A percentile compares a stretch with the other conserved stretches of the same genome.
These are phyloP conservation scores for Phytopythium mirpurense DNA, from an alignment of 352 stramenopile genomes.

Conservation along the genomic window DNA sequence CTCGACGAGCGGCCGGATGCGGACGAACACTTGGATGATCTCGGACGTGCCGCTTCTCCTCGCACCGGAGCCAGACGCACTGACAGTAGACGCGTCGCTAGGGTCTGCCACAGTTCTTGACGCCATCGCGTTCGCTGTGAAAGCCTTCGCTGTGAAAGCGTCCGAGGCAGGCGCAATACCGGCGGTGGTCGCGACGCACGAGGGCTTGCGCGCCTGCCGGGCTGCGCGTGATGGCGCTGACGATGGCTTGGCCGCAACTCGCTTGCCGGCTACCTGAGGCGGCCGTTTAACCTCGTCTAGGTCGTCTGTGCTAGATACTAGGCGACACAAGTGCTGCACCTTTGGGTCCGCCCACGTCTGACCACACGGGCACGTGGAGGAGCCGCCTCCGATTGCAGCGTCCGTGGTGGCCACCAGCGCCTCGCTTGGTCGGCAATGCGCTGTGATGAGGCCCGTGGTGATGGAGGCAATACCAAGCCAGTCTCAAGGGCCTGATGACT, in stretches of 20 bases:
- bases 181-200: background rate
- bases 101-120: constrained; percentile 3
- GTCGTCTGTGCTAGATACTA: constrained; percentile 21
- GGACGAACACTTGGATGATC: constrained; percentile 83
- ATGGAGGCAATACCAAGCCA: too few species aligned
- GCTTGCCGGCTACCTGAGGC: background rate
- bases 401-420: background rate
- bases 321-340: constrained; percentile 65
- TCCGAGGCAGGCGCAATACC: background rate
- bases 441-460: too few species aligned
- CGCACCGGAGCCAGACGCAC: background rate
- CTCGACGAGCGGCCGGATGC: constrained; percentile 75
- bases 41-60: constrained; percentile 36
- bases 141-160: too few species aligned
- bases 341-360: constrained; percentile 57
- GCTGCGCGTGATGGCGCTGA: background rate
- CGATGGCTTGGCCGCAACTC: background rate
- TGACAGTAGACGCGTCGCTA: background rate
- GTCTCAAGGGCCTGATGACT: too few species aligned
- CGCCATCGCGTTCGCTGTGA: background rate
- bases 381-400: background rate
- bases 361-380: constrained; percentile 52
- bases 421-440: background rate
- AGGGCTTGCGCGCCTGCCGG: background rate
- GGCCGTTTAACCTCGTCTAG: background rate